phyloP scores from a whole-genome alignment of 495 filamentous ascomycete genomes.

The Penicillium soppii region DNA sequence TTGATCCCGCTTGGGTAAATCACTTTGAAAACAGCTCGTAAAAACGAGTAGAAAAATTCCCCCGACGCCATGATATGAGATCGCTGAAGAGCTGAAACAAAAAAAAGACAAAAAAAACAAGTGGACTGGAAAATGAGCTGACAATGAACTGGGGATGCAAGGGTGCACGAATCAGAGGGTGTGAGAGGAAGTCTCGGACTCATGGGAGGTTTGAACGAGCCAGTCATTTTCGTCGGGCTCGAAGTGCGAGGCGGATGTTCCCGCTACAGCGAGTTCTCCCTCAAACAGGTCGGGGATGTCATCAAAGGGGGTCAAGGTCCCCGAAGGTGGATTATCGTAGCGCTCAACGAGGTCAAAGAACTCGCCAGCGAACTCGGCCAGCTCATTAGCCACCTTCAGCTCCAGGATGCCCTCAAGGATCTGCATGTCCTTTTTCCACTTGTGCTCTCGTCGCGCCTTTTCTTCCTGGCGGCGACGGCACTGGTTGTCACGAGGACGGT shows the following conservation, averaged over 20 bases:
- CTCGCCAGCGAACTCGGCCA: slow-evolving; percentile 45
- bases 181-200: not conserved
- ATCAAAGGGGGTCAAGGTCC: slow-evolving; percentile 5
- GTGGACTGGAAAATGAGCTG: not conserved
- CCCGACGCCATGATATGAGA: slow-evolving; percentile 26
- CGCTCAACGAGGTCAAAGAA: slow-evolving; percentile 38
- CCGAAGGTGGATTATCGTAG: not conserved
- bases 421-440: slow-evolving; percentile 47
- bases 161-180: not conserved
- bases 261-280: slow-evolving; percentile 1
- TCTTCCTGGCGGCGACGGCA: slow-evolving; percentile 47
- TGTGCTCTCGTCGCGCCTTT: slow-evolving; percentile 37
- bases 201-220: slow-evolving; percentile 1
- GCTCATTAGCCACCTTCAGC: slow-evolving; percentile 44
- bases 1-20: slow-evolving; percentile 11
- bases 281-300: slow-evolving; percentile 4
- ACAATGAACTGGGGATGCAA: not conserved
- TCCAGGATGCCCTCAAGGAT: slow-evolving; percentile 43
- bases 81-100: slow-evolving; percentile 24
- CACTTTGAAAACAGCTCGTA: slow-evolving; percentile 6
- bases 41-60: slow-evolving; percentile 7
- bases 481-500: slow-evolving; percentile 38
- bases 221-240: slow-evolving; percentile 6
- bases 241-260: slow-evolving; percentile 1
- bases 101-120: not conserved